These are phyloP conservation scores for Phyllostachys edulis DNA, from an alignment of 176 grass and related monocot genomes.

Conservation along the genomic window DNA sequence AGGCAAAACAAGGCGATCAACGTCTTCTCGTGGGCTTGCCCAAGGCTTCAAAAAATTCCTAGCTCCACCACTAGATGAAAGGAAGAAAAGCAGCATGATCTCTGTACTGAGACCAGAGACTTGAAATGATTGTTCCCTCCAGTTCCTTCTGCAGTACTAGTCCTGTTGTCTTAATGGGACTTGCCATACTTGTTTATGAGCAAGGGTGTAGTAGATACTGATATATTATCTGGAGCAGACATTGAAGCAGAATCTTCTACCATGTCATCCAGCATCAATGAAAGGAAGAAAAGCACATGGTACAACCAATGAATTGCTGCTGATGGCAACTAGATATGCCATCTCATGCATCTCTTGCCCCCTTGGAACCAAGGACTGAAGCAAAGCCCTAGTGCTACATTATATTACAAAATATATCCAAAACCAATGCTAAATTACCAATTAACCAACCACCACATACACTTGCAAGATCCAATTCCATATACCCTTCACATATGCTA, in stretches of 20 bases:
- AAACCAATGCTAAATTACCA: constrained; percentile 40
- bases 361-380: constrained; percentile 9
- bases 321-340: background rate
- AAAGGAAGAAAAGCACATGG: background rate
- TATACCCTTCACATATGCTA: constrained; percentile 43
- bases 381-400: background rate
- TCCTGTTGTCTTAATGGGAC: background rate
- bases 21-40: too few species aligned
- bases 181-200: background rate
- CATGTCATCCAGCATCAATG: background rate
- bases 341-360: background rate
- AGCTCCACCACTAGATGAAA: too few species aligned
- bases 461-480: constrained; percentile 28
- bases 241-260: background rate
- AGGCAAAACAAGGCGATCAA: too few species aligned
- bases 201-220: background rate
- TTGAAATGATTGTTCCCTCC: background rate
- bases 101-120: background rate
- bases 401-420: constrained; percentile 27
- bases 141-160: background rate
- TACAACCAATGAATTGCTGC: background rate
- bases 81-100: too few species aligned
- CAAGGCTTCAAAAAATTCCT: too few species aligned
- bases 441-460: constrained; percentile 25
- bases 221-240: background rate